These are phyloP conservation scores for Podosphaera xanthii DNA, from an alignment of 2,329 filamentous ascomycete species.

Conservation along the genomic window DNA sequence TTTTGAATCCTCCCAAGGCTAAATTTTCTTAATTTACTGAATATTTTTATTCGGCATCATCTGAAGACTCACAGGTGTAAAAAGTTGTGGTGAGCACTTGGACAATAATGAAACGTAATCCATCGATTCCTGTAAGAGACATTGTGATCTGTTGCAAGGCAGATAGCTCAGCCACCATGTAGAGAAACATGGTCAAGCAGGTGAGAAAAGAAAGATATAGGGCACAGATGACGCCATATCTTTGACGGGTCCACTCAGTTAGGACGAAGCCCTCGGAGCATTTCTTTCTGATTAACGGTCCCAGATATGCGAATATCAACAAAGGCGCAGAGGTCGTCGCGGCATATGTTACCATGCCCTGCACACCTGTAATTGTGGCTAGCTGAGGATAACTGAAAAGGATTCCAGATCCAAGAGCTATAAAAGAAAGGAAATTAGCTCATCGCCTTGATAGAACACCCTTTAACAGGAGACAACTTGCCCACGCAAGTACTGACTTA, in stretches of 20 bases:
- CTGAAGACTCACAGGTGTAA: conserved; percentile 42
- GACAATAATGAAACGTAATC: conserved; percentile 54
- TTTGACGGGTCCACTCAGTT: conserved; percentile 63
- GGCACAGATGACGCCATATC: conserved; percentile 46
- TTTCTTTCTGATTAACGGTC: conserved; percentile 55
- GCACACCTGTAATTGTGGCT: conserved; percentile 54
- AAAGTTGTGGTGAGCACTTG: conserved; percentile 58
- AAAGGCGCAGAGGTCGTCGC: conserved; percentile 50
- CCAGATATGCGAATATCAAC: conserved; percentile 49
- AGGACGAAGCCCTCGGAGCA: conserved; percentile 68
- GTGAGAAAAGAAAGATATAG: conserved; percentile 59
- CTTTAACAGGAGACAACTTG: conserved; percentile 78
- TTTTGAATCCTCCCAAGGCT: conserved; percentile 62
- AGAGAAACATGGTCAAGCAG: conserved; percentile 60
- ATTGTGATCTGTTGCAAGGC: conserved; percentile 59
- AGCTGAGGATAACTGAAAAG: conserved; percentile 66
- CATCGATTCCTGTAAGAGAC: conserved; percentile 50
- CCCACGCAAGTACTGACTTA: conserved; percentile 99
- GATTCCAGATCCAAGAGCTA: conserved; percentile 66
- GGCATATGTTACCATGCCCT: conserved; percentile 57
- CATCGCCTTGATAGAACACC: conserved; percentile 16
- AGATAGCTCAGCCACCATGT: conserved; percentile 70
- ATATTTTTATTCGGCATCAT: neutral
- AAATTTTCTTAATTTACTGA: neutral
- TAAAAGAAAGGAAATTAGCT: conserved; percentile 8